Percentiles rank a stretch among this genome's conserved stretches.
Conservation (phyloP, 2,329 filamentous ascomycete genomes). For the Paraconiothyrium sp. region DNA sequence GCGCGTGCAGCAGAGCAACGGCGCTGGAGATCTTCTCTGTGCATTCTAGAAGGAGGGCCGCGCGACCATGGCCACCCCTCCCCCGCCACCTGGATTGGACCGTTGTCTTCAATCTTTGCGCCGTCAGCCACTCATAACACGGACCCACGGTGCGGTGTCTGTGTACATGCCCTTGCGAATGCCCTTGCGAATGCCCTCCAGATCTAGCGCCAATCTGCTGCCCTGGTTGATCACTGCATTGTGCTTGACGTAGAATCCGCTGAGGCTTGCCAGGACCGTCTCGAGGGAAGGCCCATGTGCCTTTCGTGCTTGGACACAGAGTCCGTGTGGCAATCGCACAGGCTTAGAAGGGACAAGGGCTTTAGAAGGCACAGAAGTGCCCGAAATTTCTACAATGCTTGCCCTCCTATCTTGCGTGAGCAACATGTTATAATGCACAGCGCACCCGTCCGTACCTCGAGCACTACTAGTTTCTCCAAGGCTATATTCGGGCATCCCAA, state of each 20-base stretch:
- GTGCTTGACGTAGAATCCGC: constrained; percentile 55
- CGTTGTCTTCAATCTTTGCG: constrained; percentile 49
- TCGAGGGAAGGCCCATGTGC: constrained; percentile 51
- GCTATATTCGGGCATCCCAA: constrained; percentile 52
- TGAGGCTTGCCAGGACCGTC: constrained; percentile 53
- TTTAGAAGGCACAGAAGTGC: constrained; percentile 47
- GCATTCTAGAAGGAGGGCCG: constrained; percentile 54
- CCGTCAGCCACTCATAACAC: constrained; percentile 53
- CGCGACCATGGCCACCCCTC: constrained; percentile 42
- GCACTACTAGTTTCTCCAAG: constrained; percentile 44
- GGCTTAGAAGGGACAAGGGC: constrained; percentile 34
- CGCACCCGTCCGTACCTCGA: constrained; percentile 45
- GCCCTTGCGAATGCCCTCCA: constrained; percentile 46
- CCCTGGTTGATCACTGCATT: constrained; percentile 56
- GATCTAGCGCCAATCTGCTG: constrained; percentile 50
- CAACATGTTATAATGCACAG: constrained; percentile 51
- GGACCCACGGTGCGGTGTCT: constrained; percentile 47
- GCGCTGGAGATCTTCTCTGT: constrained; percentile 53
- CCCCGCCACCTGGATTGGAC: constrained; percentile 37
- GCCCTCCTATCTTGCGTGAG: constrained; percentile 46
- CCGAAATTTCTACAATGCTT: constrained; percentile 52
- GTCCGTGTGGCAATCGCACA: constrained; percentile 56
- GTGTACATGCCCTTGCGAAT: constrained; percentile 47
- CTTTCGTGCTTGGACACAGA: constrained; percentile 51
- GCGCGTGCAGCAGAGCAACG: constrained; percentile 50